Evolutionary conservation across 2,329 filamentous ascomycete species (phyloP).

Genomic region (Aspergillus brasiliensis): DNA sequence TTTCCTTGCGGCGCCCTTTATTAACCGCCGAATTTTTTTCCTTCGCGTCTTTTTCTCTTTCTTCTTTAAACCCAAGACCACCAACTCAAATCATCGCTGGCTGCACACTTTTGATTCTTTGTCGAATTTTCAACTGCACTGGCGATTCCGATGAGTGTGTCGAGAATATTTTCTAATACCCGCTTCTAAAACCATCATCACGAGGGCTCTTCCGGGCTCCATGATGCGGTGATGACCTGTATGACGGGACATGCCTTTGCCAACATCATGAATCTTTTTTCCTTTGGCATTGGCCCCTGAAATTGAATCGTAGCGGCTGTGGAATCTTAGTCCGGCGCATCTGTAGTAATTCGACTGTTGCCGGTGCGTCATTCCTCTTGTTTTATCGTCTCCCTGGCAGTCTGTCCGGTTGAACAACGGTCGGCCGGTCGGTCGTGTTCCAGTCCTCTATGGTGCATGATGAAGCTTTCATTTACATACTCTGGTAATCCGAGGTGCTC

Average conservation of each 20-base stretch:
- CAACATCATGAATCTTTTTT: slow-evolving; percentile 1
- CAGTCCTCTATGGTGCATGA: slow-evolving; percentile 29
- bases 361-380: slow-evolving; percentile 2
- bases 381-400: background rate
- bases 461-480: slow-evolving; percentile 39
- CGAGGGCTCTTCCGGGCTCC: slow-evolving; percentile 54
- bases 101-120: slow-evolving; percentile 44
- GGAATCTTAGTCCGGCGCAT: too few species aligned
- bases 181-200: slow-evolving; percentile 83
- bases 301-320: too few species aligned
- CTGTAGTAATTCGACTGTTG: background rate
- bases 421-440: background rate
- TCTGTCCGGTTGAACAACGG: background rate
- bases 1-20: slow-evolving; percentile 29
- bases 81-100: slow-evolving; percentile 75
- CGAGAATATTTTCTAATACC: slow-evolving; percentile 61
- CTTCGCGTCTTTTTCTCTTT: slow-evolving; percentile 27
- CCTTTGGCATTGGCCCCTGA: background rate
- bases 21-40: slow-evolving; percentile 16
- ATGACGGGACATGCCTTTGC: slow-evolving; percentile 42
- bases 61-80: slow-evolving; percentile 61
- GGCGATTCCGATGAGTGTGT: slow-evolving; percentile 72
- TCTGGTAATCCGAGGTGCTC: slow-evolving; percentile 51
- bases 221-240: slow-evolving; percentile 52
- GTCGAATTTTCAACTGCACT: slow-evolving; percentile 56